Evolutionary conservation across 1,139 yeast genomes (phyloP), one percentile per base, ranked within the genome.

Genomic region (Geotrichum reessii): DNA sequence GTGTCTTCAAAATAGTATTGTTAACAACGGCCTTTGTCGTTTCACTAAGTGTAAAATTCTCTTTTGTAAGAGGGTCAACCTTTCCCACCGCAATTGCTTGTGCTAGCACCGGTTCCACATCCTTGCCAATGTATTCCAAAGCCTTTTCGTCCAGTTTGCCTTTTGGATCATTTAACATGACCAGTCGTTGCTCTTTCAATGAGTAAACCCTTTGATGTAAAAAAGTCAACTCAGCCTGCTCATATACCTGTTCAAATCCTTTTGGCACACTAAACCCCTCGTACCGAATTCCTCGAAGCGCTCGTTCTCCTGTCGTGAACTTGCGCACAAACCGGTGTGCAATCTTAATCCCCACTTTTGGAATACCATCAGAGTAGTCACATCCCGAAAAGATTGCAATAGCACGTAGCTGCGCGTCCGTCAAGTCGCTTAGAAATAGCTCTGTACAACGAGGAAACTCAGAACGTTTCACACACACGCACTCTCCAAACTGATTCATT

Each of bases 301-400:
- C 80, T 50, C 82, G 75, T 4, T 84, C 85, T 62, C 85, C 77
- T 1, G 77, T 77, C 37, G 75, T 72, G 66, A 78, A 78, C 62
- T 79, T 78, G 58, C 78, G 76, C 1, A 90, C 84, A 53, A 86
- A 69, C 54, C 76, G 77, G 61, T 88, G 82, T 0, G 98, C 96
- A 42, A 86, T 87, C 54, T 85, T 82, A 14, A 91, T 76, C 0
- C 99, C 99, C 37, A 93, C 78, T 5, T 87, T 87, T 0, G 87
- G 82, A 7, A 93, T 76, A 0, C 99, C 99, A 59, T 83, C 83
- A 0, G 97, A 89, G 69, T 95, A 95, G 72, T 95, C 99, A 73
- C 99, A 95, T 0, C 99, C 99, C 6, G 97, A 83, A 6, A 95
- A 71, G 69, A 92, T 86, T 0, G 97, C 99, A 73, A 90, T 82